Evolutionary conservation across 176 grass and related monocot genomes (phyloP), one percentile per base, ranked within the genome.

Genomic region (Pontederia paniculata): DNA sequence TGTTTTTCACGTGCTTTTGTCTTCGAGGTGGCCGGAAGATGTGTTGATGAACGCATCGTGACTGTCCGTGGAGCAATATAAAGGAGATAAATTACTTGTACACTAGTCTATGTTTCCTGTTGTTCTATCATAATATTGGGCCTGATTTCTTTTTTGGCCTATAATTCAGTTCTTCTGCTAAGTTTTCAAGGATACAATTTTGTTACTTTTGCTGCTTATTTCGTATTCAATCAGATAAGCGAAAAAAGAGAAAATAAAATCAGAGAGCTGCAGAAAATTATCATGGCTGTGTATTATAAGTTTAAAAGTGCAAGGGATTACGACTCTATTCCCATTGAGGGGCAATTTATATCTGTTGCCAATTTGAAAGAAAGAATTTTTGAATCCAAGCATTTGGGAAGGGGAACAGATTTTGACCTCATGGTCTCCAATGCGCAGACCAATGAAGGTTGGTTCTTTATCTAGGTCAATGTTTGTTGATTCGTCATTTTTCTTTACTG

Each of bases 231-330:
- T 73, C 4, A 65, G 81, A 62, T 22, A 44, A 77, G 83, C 77
- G 68, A 76, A 77, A 89, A 80, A 56, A 44, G 37, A 49, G 50
- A 21, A 13, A 21, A 9, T 9, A 50, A 50, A 54, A 45, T 37
- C 28, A 37, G 28, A 37, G 28, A 50, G 5, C 45, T 19, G 28
- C 28, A 37, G 19, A 68, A 66, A 74, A 70, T 23, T 65, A 25
- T 71, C 62, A 98, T 98, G 94, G 87, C 94, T 59, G 94, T 98
- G 23, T 93, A 93, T 74, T 98, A 91, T 75, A 98, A 98, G 78
- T 98, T 98, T 77, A 98, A 93, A 80, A 98, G 94, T 70, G 94
- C 87, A 9, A 88, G 80, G 77, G 94, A 98, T 49, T 98, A 82
- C 70, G 81, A 88, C 79, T 98, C 87, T 16, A 88, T 98, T 72